A percentile compares a stretch with the other conserved stretches of the same genome.
Conservation (phyloP, 495 filamentous ascomycete species). For the Neurospora terricola region DNA sequence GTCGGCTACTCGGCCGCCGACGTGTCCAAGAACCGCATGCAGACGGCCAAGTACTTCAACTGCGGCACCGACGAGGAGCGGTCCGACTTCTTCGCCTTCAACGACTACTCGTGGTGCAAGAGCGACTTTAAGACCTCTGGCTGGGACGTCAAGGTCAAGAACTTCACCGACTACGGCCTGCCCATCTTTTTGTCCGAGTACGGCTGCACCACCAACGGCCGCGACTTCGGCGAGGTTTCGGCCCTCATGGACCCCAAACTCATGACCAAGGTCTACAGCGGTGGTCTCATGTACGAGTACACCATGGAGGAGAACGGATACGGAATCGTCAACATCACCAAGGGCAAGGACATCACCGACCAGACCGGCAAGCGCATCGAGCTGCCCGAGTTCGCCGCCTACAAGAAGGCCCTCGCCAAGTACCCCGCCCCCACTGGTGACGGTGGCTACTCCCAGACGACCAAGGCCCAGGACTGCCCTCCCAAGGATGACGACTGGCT, state of each 20-base stretch:
- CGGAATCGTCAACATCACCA: conserved; percentile 67
- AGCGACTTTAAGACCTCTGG: conserved; percentile 70
- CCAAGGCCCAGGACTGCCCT: conserved; percentile 62
- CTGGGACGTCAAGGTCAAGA: conserved; percentile 86
- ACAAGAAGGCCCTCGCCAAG: conserved; percentile 53
- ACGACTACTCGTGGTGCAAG: conserved; percentile 98
- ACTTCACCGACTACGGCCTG: conserved; percentile 80
- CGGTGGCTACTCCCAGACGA: conserved; percentile 65
- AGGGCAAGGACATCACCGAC: conserved; percentile 39
- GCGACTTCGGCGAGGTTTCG: conserved; percentile 71
- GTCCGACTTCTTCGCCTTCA: conserved; percentile 95
- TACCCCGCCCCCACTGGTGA: conserved; percentile 59
- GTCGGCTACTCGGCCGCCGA: conserved; percentile 94
- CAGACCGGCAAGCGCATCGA: conserved; percentile 19
- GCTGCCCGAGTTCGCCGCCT: conserved; percentile 45
- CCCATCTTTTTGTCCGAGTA: conserved; percentile 97
- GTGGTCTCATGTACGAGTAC: conserved; percentile 96
- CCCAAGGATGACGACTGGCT: conserved; percentile 59
- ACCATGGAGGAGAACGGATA: conserved; percentile 66
- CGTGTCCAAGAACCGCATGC: conserved; percentile 73
- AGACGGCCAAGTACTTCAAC: conserved; percentile 94
- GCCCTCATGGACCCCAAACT: conserved; percentile 62
- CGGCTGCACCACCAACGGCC: conserved; percentile 73
- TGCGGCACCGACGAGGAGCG: conserved; percentile 82
- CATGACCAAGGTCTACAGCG: conserved; percentile 92